phyloP scores from a whole-genome alignment of 2,329 filamentous ascomycete species.

The Dryadomyces quercus-mongolicae region DNA sequence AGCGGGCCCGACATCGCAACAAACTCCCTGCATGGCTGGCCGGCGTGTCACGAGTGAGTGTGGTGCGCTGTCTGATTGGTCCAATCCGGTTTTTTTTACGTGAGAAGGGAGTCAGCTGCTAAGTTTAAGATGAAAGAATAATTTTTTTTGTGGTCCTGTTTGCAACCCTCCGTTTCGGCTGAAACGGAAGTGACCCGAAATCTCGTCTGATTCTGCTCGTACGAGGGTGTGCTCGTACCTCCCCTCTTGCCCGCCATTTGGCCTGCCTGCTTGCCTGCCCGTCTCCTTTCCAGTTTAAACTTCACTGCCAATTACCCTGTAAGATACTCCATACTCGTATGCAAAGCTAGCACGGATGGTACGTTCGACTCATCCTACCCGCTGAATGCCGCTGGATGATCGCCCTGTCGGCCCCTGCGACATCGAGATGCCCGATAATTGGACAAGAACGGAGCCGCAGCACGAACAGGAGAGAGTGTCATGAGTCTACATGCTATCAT shows the following conservation, averaged over 20 bases:
- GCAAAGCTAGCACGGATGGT: too few relatives aligned
- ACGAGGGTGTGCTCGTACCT: neutral
- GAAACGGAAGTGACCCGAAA: neutral
- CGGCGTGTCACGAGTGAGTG: slow-evolving; percentile 6
- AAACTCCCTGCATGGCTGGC: neutral
- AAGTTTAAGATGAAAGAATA: neutral
- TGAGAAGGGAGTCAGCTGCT: slow-evolving; percentile 7
- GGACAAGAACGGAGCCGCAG: too few relatives aligned
- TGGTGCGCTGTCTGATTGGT: slow-evolving; percentile 2
- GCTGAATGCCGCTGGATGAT: neutral
- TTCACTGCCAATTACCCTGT: too few relatives aligned
- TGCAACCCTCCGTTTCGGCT: neutral
- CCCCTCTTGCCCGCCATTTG: too few relatives aligned
- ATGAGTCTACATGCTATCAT: too few relatives aligned
- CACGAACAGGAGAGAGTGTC: too few relatives aligned
- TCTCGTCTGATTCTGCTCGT: neutral
- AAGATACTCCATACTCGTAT: too few relatives aligned
- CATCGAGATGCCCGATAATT: neutral
- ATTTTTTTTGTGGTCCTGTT: neutral
- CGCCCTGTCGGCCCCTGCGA: neutral
- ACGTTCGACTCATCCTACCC: too few relatives aligned
- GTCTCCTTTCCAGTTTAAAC: too few relatives aligned
- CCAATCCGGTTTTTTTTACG: slow-evolving; percentile 4
- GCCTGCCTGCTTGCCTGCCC: neutral
- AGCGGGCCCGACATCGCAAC: slow-evolving; percentile 6